Evolutionary conservation across 78 protist genomes (phyloP), one percentile per base, ranked within the genome.

Genomic region (Speleostelium caveatum): DNA sequence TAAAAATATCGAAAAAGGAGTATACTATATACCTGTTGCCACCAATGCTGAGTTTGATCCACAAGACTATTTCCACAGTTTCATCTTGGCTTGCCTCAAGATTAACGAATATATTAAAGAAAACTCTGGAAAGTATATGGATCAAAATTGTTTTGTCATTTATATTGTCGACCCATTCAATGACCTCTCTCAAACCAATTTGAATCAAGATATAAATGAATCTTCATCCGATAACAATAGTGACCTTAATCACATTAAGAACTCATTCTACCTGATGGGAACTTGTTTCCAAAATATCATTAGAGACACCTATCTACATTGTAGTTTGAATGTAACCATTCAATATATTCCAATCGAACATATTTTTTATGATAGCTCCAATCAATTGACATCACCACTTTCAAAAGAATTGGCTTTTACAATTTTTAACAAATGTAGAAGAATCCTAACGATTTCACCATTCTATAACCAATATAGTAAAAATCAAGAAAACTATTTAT

Each of bases 291-390:
- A 59, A 42, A 26, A 76, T 24, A 83, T 83, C 32, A 30, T 83
- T 24, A 72, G 55, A 39, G 90, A 83, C 21, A 69, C 75, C 17
- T 55, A 38, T n/a, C 30, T 32, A 17, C 30, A 69, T 58, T 53
- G 55, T 63, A 35, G 58, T 51, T 83, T 83, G 26, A 69, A 71
- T 42, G 41, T 83, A 0, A 83, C 76, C 28, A 19, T 83, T 30
- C 90, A 77, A 51, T 41, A 59, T 16, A 69, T 83, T 21, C 90
- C 90, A n/a, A 83, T 83, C 32, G 90, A 83, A 58, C 78, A 83
- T 59, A 21, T 83, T 21, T 83, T 83, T 26, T 59, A 58, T 16
- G 90, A 69, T 59, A 78, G 69, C 41, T 73, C 79, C 3, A 51
- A 26, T 32, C 69, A 39, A 59, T 56, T 24, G 1, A 19, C 33